Percentiles rank a stretch among this genome's conserved stretches.
Conservation (phyloP, 2,329 filamentous ascomycete genomes). For the Phialocephala sp. region DNA sequence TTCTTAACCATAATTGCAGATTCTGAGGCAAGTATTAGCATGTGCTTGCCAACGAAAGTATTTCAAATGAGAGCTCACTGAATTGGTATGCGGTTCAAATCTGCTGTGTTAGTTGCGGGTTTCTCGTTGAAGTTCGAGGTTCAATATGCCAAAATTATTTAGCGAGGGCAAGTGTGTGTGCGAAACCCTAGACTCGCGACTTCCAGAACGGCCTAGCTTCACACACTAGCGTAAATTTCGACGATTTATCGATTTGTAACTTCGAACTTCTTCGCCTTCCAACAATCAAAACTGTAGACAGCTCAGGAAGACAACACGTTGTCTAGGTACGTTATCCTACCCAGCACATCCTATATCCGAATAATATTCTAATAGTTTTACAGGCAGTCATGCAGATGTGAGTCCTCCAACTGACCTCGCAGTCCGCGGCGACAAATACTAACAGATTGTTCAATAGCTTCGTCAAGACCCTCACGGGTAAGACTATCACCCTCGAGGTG, state of each 20-base stretch:
- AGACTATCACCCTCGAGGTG: slow-evolving; percentile 99
- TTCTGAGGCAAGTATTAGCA: slow-evolving; percentile 45
- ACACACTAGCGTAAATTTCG: not conserved
- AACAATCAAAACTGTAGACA: slow-evolving; percentile 25
- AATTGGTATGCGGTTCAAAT: too few species aligned
- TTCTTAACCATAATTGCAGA: slow-evolving; percentile 74
- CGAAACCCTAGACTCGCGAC: not conserved
- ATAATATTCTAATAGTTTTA: slow-evolving; percentile 9
- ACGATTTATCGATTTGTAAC: not conserved
- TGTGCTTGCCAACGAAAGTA: too few species aligned
- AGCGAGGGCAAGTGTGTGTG: not conserved
- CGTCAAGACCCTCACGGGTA: slow-evolving; percentile 84
- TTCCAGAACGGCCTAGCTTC: not conserved
- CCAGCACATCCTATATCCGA: slow-evolving; percentile 48
- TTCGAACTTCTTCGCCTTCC: slow-evolving; percentile 21
- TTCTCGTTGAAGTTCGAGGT: too few species aligned
- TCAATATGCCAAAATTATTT: not conserved
- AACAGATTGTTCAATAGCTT: slow-evolving; percentile 8
- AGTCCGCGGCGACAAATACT: not conserved
- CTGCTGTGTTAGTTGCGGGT: too few species aligned
- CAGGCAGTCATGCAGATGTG: slow-evolving; percentile 12
- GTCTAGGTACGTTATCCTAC: slow-evolving; percentile 54
- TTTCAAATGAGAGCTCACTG: too few species aligned
- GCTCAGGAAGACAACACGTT: slow-evolving; percentile 44
- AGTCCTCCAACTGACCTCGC: not conserved